phyloP scores from a whole-genome alignment of 2,329 filamentous ascomycete genomes.

The Coniochaeta hoffmannii region DNA sequence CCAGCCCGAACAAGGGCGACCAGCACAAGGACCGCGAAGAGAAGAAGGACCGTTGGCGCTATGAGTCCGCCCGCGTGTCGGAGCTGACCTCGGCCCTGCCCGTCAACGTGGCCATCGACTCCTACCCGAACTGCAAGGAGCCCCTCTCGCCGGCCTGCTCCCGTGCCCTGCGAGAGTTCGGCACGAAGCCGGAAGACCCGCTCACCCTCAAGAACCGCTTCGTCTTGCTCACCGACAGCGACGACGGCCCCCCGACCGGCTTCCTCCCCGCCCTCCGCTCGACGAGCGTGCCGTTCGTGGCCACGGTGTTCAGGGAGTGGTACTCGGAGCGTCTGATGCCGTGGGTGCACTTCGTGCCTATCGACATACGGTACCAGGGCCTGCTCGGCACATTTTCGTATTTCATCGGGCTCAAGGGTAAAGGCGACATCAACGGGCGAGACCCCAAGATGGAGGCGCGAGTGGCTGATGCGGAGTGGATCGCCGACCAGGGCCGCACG shows the following conservation, averaged over 20 bases:
- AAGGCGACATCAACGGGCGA: constrained; percentile 34
- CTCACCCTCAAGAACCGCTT: constrained; percentile 58
- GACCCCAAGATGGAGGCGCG: constrained; percentile 40
- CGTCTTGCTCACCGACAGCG: constrained; percentile 65
- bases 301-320: constrained; percentile 71
- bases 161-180: constrained; percentile 9
- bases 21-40: constrained; percentile 7
- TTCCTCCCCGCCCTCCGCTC: constrained; percentile 61
- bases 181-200: constrained; percentile 21
- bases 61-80: constrained; percentile 44
- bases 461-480: constrained; percentile 50
- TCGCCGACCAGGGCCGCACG: constrained; percentile 55
- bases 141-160: constrained; percentile 28
- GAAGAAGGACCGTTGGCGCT: constrained; percentile 37
- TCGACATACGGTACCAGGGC: constrained; percentile 66
- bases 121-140: constrained; percentile 41
- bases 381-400: constrained; percentile 69
- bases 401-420: constrained; percentile 53
- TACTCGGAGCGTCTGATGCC: constrained; percentile 65
- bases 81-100: constrained; percentile 47
- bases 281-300: constrained; percentile 60
- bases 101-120: constrained; percentile 52
- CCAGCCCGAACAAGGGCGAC: constrained; percentile 18
- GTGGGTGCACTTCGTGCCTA: constrained; percentile 75
- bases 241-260: constrained; percentile 52